phyloP scores from a whole-genome alignment of 78 protist species.

The Pelomyxa schiedti region DNA sequence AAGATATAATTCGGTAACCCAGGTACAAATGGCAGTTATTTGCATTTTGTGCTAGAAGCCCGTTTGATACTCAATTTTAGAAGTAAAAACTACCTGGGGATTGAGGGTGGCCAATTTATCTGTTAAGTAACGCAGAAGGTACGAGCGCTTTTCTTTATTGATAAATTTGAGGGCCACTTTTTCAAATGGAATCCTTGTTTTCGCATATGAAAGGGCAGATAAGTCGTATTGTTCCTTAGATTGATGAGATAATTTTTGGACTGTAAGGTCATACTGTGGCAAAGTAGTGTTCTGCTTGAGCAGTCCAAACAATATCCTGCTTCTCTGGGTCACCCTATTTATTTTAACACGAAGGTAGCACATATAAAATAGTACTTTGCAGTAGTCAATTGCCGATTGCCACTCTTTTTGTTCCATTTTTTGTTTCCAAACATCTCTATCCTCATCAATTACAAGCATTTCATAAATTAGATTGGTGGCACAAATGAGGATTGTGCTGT shows the following conservation, averaged over 20 bases:
- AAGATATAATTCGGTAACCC: constrained; percentile 77
- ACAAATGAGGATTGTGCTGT: constrained; percentile 45
- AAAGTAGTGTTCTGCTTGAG: constrained; percentile 65
- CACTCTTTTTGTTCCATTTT: constrained; percentile 40
- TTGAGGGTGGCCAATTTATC: constrained; percentile 6
- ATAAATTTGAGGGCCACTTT: constrained; percentile 70
- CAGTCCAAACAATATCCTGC: no score
- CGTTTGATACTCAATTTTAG: no score
- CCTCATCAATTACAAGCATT: constrained; percentile 20
- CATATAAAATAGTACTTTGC: no score
- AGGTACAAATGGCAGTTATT: constrained; percentile 62
- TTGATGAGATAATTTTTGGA: no score
- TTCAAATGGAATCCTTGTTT: constrained; percentile 59
- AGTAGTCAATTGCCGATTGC: constrained; percentile 44
- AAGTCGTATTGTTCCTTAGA: constrained; percentile 17
- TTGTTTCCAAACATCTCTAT: constrained; percentile 56
- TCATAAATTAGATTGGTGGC: constrained; percentile 20
- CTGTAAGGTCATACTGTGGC: no score
- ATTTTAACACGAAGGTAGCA: neutral
- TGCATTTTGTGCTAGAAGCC: no score
- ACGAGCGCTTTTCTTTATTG: constrained; percentile 33
- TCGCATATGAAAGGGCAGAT: constrained; percentile 69
- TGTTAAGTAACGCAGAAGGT: constrained; percentile 29
- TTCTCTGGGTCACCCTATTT: neutral
- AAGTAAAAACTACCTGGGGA: neutral